These are phyloP conservation scores for Macrolepiota albuminosa DNA, from an alignment of 768 basidiomycete species.

Conservation along the genomic window DNA sequence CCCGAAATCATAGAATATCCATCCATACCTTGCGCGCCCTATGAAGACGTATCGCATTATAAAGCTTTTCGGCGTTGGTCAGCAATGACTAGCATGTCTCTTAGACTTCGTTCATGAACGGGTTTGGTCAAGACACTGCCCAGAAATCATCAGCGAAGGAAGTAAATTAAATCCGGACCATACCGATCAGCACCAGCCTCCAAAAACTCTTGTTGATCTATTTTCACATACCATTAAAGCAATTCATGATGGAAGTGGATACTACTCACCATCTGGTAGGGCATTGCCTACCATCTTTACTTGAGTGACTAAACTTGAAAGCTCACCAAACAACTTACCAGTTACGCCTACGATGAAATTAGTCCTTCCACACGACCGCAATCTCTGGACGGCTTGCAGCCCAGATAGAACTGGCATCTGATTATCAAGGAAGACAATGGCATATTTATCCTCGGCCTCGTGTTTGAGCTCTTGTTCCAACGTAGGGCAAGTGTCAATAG, in stretches of 20 bases:
- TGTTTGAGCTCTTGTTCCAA: constrained; percentile 27
- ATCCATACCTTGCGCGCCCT: constrained; percentile 3
- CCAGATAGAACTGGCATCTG: constrained; percentile 86
- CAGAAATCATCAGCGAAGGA: constrained; percentile 6
- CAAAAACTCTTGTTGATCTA: constrained; percentile 73
- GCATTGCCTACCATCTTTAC: constrained; percentile 42
- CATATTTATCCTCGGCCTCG: constrained; percentile 34
- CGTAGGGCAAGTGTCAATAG: constrained; percentile 35
- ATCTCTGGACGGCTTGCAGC: constrained; percentile 55
- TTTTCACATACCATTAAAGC: constrained; percentile 22
- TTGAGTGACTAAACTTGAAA: not conserved
- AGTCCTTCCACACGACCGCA: constrained; percentile 57
- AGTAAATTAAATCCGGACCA: constrained; percentile 19
- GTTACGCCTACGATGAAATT: constrained; percentile 86
- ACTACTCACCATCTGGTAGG: constrained; percentile 37
- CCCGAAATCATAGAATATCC: not conserved
- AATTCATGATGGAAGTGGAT: not conserved
- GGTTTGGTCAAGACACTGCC: constrained; percentile 75
- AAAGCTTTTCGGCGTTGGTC: constrained; percentile 39
- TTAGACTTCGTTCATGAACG: constrained; percentile 56
- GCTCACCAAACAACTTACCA: constrained; percentile 31
- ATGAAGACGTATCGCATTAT: constrained; percentile 8
- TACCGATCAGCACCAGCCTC: constrained; percentile 75
- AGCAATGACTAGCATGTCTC: constrained; percentile 40
- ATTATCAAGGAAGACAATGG: constrained; percentile 57